phyloP scores from a whole-genome alignment of 176 grass and related monocot species.

The Aegilops umbellulata region DNA sequence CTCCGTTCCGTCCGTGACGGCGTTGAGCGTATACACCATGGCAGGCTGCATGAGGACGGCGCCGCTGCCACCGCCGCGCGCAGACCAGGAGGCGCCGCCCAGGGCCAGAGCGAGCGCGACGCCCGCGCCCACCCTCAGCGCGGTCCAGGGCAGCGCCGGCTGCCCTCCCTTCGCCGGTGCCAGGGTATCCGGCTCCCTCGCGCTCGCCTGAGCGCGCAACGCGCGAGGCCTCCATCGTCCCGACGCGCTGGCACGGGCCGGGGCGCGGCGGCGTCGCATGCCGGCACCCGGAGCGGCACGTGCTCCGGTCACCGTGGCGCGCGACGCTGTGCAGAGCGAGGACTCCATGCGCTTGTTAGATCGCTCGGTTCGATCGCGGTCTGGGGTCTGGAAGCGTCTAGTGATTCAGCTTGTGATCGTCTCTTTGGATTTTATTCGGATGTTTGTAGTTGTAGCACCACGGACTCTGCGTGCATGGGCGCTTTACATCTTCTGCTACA shows the following conservation, averaged over 20 bases:
- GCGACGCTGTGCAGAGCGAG: conserved; percentile 3
- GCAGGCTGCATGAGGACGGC: neutral
- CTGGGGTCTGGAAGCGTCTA: no score
- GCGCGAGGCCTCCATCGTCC: neutral
- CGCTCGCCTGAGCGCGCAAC: neutral
- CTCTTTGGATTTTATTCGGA: neutral
- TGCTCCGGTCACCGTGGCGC: neutral
- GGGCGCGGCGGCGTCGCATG: neutral
- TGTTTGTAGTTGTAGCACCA: neutral
- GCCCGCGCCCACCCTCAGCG: conserved; percentile 35
- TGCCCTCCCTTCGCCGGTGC: neutral
- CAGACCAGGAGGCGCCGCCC: conserved; percentile 34
- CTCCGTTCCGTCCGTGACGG: conserved; percentile 1
- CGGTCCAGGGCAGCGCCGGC: neutral
- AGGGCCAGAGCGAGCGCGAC: conserved; percentile 36
- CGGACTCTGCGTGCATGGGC: neutral
- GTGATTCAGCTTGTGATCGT: neutral
- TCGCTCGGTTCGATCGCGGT: neutral
- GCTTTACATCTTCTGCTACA: conserved; percentile 16
- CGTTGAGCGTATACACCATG: conserved; percentile 22
- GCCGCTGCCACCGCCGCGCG: conserved; percentile 18
- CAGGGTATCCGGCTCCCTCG: neutral
- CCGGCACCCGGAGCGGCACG: neutral
- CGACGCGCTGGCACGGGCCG: neutral
- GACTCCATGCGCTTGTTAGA: conserved; percentile 8